Conservation (phyloP, 2,329 filamentous ascomycete species). For the Ambrosiella xylebori region DNA sequence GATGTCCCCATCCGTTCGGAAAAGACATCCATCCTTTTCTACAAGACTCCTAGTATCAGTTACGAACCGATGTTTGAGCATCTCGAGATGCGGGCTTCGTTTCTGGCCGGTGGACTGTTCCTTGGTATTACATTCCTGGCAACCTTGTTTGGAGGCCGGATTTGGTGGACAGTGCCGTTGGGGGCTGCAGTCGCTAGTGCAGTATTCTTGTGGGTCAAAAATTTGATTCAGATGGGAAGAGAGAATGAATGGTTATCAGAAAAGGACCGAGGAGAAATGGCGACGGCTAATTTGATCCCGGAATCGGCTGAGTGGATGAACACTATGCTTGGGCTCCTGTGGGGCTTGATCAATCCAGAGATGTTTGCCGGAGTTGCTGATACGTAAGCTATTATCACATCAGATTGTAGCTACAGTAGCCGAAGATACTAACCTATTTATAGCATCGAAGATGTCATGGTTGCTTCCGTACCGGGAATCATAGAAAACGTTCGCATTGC, state of each 20-base stretch:
- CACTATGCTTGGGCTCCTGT: slow-evolving; percentile 63
- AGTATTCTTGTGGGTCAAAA: slow-evolving; percentile 79
- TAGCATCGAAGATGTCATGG: slow-evolving; percentile 65
- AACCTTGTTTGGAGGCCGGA: slow-evolving; percentile 58
- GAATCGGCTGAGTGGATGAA: slow-evolving; percentile 97
- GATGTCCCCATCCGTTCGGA: slow-evolving; percentile 93
- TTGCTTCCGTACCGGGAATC: slow-evolving; percentile 75
- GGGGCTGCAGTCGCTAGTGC: slow-evolving; percentile 55
- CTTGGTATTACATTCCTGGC: slow-evolving; percentile 60
- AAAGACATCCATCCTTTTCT: slow-evolving; percentile 91
- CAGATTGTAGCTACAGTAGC: rapidly evolving
- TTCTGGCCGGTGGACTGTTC: slow-evolving; percentile 54
- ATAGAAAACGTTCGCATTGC: slow-evolving; percentile 92
- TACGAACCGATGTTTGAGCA: slow-evolving; percentile 74
- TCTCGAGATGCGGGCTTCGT: slow-evolving; percentile 57
- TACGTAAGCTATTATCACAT: slow-evolving; percentile 29
- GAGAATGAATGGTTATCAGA: slow-evolving; percentile 82
- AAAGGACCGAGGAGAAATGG: slow-evolving; percentile 66
- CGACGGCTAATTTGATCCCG: slow-evolving; percentile 74
- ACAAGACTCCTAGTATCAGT: slow-evolving; percentile 77
- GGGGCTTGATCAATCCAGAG: slow-evolving; percentile 86
- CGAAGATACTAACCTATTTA: slow-evolving; percentile 12
- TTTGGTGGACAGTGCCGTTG: slow-evolving; percentile 61
- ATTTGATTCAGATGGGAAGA: slow-evolving; percentile 64
- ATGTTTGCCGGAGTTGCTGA: slow-evolving; percentile 91